phyloP scores from a whole-genome alignment of 225 moss, liverwort and hornwort species.

The Sphagnum contortum region DNA sequence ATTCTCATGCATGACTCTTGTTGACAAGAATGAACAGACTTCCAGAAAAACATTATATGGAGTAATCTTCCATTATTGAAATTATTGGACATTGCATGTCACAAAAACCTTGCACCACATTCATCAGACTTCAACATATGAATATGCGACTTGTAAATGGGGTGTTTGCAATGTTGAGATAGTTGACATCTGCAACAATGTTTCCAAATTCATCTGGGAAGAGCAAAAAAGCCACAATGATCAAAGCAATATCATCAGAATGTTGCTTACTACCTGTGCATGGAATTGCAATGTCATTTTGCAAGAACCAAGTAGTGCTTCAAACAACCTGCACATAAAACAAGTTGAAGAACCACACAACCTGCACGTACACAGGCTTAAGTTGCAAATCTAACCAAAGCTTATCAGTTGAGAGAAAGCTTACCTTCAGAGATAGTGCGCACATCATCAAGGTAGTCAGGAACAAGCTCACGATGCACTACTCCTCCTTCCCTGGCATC shows the following conservation, averaged over 20 bases:
- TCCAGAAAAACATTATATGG: no score
- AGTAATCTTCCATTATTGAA: no score
- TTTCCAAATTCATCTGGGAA: conserved; percentile 75
- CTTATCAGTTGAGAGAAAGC: conserved; percentile 1
- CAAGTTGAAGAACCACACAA: background rate
- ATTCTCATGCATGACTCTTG: no score
- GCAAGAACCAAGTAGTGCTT: no score
- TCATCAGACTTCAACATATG: conserved; percentile 34
- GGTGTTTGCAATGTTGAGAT: conserved; percentile 51
- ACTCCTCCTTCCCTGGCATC: conserved; percentile 70
- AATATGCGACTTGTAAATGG: conserved; percentile 44
- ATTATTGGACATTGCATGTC: no score
- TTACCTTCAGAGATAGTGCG: conserved; percentile 83
- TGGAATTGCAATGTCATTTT: background rate
- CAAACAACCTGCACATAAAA: background rate
- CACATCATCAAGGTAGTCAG: conserved; percentile 78
- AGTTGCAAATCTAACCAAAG: no score
- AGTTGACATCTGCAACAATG: conserved; percentile 81
- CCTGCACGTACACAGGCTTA: no score
- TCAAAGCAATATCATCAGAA: background rate
- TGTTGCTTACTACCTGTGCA: background rate
- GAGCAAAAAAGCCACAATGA: background rate
- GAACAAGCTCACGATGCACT: conserved; percentile 68
- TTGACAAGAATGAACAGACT: no score
- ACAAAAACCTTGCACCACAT: background rate